Conservation (phyloP, 1,284 basidiomycete species). For the Schizopora paradoxa region DNA sequence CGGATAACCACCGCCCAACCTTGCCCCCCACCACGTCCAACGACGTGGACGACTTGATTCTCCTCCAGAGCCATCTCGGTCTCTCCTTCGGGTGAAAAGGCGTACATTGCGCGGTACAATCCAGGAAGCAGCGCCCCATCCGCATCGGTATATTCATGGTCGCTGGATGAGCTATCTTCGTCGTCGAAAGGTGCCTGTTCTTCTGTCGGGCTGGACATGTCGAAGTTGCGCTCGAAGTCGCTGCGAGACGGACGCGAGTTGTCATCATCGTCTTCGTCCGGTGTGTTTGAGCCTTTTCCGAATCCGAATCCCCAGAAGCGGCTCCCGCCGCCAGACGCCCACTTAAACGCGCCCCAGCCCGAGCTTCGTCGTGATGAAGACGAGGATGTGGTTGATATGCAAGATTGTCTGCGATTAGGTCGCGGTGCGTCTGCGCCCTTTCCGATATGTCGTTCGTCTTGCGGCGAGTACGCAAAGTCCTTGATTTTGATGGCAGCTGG, state of each 20-base stretch:
- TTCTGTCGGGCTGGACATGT: slow-evolving; percentile 29
- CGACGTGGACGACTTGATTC: slow-evolving; percentile 61
- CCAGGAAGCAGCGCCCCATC: slow-evolving; percentile 53
- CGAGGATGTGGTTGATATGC: slow-evolving; percentile 26
- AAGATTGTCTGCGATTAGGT: slow-evolving; percentile 37
- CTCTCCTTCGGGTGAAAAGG: slow-evolving; percentile 66
- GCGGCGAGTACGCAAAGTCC: slow-evolving; percentile 51
- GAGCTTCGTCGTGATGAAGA: slow-evolving; percentile 25
- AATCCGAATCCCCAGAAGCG: slow-evolving; percentile 16
- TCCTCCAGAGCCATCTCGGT: slow-evolving; percentile 72
- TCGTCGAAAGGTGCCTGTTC: slow-evolving; percentile 27
- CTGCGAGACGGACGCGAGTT: slow-evolving; percentile 34
- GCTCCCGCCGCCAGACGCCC: slow-evolving; percentile 32
- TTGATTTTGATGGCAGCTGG: slow-evolving; percentile 45
- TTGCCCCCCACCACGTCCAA: slow-evolving; percentile 60
- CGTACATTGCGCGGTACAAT: slow-evolving; percentile 63
- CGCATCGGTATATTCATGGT: slow-evolving; percentile 13
- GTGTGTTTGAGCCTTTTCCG: slow-evolving; percentile 14
- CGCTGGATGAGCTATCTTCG: slow-evolving; percentile 5
- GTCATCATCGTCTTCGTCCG: slow-evolving; percentile 6
- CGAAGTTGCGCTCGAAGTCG: slow-evolving; percentile 48
- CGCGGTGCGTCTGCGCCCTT: slow-evolving; percentile 49
- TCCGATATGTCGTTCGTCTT: slow-evolving; percentile 52
- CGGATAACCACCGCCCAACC: slow-evolving; percentile 65
- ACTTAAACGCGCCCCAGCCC: slow-evolving; percentile 39